A percentile compares a stretch with the other conserved stretches of the same genome.
Evolutionary conservation across 192 early-diverging fungal genomes (phyloP).

Genomic region (Umbelopsis sp.): DNA sequence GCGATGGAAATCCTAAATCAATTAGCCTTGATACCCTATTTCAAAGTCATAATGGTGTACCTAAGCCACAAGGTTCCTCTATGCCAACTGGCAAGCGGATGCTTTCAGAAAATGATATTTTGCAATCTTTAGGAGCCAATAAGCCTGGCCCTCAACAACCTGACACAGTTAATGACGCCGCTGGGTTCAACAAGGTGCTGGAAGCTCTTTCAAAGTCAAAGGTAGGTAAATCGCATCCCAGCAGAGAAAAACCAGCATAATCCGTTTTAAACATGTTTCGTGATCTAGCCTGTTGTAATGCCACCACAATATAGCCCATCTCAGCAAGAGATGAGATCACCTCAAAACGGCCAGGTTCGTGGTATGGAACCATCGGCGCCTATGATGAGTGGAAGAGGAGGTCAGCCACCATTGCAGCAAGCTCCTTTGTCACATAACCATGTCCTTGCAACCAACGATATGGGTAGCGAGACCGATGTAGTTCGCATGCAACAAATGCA

Average conservation of each 20-base stretch:
- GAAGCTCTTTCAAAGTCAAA: constrained; percentile 55
- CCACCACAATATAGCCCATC: neutral
- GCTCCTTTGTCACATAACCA: neutral
- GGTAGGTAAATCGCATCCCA: constrained; percentile 15
- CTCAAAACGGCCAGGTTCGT: neutral
- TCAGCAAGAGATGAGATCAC: neutral
- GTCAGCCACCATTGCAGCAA: neutral
- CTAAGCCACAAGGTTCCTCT: neutral
- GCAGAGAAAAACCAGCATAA: no score
- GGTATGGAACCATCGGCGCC: neutral
- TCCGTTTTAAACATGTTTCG: no score
- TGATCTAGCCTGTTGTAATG: neutral
- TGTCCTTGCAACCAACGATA: neutral
- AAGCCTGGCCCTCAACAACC: constrained; percentile 8
- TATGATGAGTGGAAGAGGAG: neutral
- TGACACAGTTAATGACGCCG: constrained; percentile 42
- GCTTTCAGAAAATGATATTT: constrained; percentile 57
- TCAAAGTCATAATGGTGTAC: constrained; percentile 34
- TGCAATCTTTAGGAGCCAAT: constrained; percentile 46
- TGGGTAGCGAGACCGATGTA: neutral
- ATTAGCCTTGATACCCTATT: constrained; percentile 52
- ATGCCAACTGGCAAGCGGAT: constrained; percentile 25
- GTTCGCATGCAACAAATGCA: constrained; percentile 1
- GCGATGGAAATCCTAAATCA: constrained; percentile 17
- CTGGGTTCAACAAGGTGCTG: constrained; percentile 55